Conservation (phyloP, 257 asterid species). For the Solanum ahanhuiri region DNA sequence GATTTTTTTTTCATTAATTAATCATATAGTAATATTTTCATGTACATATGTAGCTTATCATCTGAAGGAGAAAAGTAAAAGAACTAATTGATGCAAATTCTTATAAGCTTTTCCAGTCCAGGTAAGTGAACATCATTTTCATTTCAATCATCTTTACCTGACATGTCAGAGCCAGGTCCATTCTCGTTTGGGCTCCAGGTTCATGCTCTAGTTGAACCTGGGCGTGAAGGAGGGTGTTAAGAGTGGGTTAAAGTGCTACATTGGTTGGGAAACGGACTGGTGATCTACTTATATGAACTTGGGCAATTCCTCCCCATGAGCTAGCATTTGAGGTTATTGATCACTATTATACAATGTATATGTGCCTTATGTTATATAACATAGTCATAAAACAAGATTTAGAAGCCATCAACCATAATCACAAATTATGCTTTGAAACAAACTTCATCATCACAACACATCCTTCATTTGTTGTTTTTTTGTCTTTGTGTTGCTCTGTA, state of each 20-base stretch:
- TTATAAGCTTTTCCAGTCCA: too few relatives aligned
- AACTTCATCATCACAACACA: constrained; percentile 45
- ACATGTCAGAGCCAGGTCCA: too few relatives aligned
- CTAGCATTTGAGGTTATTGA: too few relatives aligned
- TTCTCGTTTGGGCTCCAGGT: too few relatives aligned
- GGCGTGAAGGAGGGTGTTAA: too few relatives aligned
- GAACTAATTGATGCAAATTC: background rate
- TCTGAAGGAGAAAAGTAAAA: background rate
- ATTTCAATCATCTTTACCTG: background rate
- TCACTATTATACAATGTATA: background rate
- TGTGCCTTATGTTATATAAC: background rate
- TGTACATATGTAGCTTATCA: background rate
- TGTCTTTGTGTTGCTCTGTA: background rate
- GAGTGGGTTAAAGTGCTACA: too few relatives aligned
- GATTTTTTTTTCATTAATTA: background rate
- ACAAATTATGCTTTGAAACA: constrained; percentile 20
- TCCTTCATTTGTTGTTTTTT: constrained; percentile 14
- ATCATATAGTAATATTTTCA: background rate
- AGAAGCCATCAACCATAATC: background rate
- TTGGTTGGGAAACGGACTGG: too few relatives aligned
- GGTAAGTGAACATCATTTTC: background rate
- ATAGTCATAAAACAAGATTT: background rate
- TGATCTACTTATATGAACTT: too few relatives aligned
- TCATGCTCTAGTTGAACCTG: too few relatives aligned
- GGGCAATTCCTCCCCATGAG: too few relatives aligned